Conservation (phyloP, 768 basidiomycete genomes). For the Candolleomyces aberdarensis region DNA sequence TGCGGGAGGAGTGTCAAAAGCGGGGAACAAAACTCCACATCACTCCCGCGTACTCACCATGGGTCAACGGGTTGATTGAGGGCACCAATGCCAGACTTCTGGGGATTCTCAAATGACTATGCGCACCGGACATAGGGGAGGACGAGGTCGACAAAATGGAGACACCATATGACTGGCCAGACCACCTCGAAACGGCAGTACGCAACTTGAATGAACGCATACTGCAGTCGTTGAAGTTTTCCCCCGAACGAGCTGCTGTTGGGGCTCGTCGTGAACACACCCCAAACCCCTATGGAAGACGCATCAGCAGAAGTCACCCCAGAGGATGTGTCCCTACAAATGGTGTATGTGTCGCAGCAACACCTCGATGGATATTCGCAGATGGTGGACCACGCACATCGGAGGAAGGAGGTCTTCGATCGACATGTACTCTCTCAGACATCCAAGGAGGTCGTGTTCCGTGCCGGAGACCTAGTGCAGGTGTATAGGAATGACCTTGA, state of each 20-base stretch:
- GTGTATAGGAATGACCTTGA: constrained; percentile 22
- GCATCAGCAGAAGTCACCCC: neutral
- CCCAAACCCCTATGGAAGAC: neutral
- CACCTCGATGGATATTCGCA: constrained; percentile 24
- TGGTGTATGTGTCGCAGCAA: constrained; percentile 28
- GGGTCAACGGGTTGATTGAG: constrained; percentile 32
- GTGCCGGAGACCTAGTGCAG: constrained; percentile 26
- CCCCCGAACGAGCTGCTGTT: constrained; percentile 29
- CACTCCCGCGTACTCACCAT: constrained; percentile 33
- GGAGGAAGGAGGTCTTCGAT: constrained; percentile 24
- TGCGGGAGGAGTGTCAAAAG: constrained; percentile 22
- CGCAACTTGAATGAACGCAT: neutral
- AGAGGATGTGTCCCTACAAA: constrained; percentile 15
- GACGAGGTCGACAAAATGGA: constrained; percentile 16
- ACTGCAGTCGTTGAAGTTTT: constrained; percentile 22
- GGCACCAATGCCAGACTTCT: constrained; percentile 29
- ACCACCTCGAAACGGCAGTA: neutral
- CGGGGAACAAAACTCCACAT: constrained; percentile 17
- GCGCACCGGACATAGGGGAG: constrained; percentile 28
- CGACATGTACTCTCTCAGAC: constrained; percentile 9
- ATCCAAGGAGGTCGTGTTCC: constrained; percentile 21
- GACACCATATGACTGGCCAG: constrained; percentile 5
- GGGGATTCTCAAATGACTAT: constrained; percentile 21
- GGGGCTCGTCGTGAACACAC: constrained; percentile 25
- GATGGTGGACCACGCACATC: constrained; percentile 17